These are phyloP conservation scores for Pythium pyrilobum DNA, from an alignment of 352 stramenopile genomes.

Conservation along the genomic window DNA sequence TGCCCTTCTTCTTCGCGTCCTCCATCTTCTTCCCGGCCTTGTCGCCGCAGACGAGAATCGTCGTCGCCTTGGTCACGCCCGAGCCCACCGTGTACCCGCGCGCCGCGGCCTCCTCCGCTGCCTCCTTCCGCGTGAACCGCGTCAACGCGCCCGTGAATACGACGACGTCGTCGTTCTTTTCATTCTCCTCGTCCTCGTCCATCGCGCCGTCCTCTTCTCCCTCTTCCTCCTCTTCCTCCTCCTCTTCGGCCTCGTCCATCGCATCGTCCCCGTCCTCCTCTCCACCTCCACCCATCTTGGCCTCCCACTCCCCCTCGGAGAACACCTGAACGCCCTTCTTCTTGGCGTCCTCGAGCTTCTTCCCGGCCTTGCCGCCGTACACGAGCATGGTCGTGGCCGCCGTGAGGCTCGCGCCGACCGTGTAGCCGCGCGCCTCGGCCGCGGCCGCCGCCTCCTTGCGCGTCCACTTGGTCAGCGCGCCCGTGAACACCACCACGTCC, in stretches of 20 bases:
- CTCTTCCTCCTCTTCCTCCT: not conserved
- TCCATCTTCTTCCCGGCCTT: slow-evolving; percentile 52
- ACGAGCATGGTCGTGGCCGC: slow-evolving; percentile 44
- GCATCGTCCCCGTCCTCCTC: not conserved
- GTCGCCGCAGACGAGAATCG: slow-evolving; percentile 45
- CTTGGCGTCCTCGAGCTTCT: slow-evolving; percentile 42
- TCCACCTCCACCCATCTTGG: slow-evolving; percentile 12
- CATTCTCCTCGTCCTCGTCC: not conserved
- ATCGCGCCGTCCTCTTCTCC: slow-evolving; percentile 1
- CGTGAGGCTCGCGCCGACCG: slow-evolving; percentile 28
- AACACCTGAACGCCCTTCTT: slow-evolving; percentile 33
- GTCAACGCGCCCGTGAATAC: slow-evolving; percentile 47
- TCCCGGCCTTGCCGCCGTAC: slow-evolving; percentile 45
- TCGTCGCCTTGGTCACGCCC: slow-evolving; percentile 32
- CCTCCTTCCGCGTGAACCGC: slow-evolving; percentile 32
- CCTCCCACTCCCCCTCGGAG: slow-evolving; percentile 35
- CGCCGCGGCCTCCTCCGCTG: slow-evolving; percentile 22
- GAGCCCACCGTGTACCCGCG: slow-evolving; percentile 31
- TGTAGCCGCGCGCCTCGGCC: slow-evolving; percentile 34
- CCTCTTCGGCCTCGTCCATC: not conserved
- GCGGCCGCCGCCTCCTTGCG: slow-evolving; percentile 29
- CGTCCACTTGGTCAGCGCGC: slow-evolving; percentile 35
- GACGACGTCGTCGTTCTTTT: slow-evolving; percentile 19
- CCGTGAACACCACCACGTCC: slow-evolving; percentile 48
- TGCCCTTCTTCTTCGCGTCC: slow-evolving; percentile 31